A percentile compares a stretch with the other conserved stretches of the same genome.
Evolutionary conservation across 805 yeast genomes (phyloP).

Genomic region (Metschnikowia baotianmanensis): DNA sequence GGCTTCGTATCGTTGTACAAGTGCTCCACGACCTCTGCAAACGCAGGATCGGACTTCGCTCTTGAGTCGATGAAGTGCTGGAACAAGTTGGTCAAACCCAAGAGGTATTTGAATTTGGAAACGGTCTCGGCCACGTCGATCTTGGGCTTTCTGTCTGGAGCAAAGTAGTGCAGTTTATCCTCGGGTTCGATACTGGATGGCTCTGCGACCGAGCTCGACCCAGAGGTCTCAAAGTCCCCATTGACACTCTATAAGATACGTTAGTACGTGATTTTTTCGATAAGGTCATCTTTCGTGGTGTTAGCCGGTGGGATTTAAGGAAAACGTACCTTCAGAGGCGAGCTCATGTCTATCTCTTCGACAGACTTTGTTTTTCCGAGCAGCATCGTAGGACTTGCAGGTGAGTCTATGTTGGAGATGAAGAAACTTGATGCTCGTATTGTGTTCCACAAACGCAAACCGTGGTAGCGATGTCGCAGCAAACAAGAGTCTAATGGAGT

Average conservation of each 20-base stretch:
- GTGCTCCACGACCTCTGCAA: conserved; percentile 49
- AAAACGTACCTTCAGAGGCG: neutral
- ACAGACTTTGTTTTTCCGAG: neutral
- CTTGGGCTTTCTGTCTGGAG: conserved; percentile 31
- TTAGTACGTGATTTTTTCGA: neutral
- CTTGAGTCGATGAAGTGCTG: conserved; percentile 65
- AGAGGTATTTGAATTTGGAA: conserved; percentile 61
- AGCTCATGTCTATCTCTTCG: neutral
- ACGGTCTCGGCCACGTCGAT: conserved; percentile 61
- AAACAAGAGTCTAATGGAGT: neutral
- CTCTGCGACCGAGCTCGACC: neutral
- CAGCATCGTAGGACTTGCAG: neutral
- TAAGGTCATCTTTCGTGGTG: neutral
- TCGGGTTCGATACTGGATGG: neutral
- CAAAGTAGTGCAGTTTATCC: conserved; percentile 27
- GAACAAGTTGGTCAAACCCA: conserved; percentile 65
- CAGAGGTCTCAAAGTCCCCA: neutral
- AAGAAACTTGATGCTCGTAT: no score
- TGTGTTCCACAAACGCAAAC: neutral
- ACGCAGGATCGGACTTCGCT: conserved; percentile 58
- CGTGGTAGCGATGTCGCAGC: neutral
- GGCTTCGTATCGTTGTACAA: conserved; percentile 24
- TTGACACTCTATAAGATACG: conserved; percentile 1
- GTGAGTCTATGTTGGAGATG: neutral
- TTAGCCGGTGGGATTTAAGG: neutral